These are phyloP conservation scores for Plasmodium blacklocki DNA, from an alignment of 169 alveolate genomes.

Conservation along the genomic window DNA sequence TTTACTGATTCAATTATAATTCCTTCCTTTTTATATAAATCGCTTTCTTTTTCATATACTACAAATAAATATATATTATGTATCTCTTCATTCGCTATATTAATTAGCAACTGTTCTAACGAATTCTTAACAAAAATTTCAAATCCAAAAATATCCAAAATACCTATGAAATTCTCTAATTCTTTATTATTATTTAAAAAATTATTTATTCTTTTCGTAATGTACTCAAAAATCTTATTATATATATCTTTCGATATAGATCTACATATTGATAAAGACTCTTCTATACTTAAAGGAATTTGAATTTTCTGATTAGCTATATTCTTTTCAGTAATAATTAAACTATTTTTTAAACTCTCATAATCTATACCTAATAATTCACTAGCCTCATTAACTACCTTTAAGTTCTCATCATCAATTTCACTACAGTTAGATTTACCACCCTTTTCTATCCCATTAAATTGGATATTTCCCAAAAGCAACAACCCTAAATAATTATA, in stretches of 20 bases:
- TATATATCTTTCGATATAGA: slow-evolving; percentile 88
- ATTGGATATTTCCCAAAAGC: slow-evolving; percentile 86
- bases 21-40: slow-evolving; percentile 64
- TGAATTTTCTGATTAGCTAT: slow-evolving; percentile 83
- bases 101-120: slow-evolving; percentile 98
- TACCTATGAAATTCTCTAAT: slow-evolving; percentile 91
- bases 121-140: slow-evolving; percentile 97
- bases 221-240: slow-evolving; percentile 83
- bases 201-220: slow-evolving; percentile 84
- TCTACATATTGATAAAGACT: slow-evolving; percentile 80
- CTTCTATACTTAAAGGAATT: slow-evolving; percentile 80
- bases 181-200: slow-evolving; percentile 83
- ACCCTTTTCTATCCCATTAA: slow-evolving; percentile 79
- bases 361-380: slow-evolving; percentile 79
- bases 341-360: slow-evolving; percentile 60
- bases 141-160: slow-evolving; percentile 99
- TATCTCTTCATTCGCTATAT: slow-evolving; percentile 96
- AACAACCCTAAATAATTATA: slow-evolving; percentile 78
- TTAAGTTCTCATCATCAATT: slow-evolving; percentile 63
- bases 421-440: slow-evolving; percentile 80
- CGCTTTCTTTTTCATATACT: slow-evolving; percentile 66
- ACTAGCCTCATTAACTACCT: slow-evolving; percentile 69
- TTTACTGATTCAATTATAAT: slow-evolving; percentile 53
- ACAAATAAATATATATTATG: slow-evolving; percentile 63
- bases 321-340: slow-evolving; percentile 79